phyloP scores from a whole-genome alignment of 2,329 filamentous ascomycete species.

The Exophiala aquamarina region DNA sequence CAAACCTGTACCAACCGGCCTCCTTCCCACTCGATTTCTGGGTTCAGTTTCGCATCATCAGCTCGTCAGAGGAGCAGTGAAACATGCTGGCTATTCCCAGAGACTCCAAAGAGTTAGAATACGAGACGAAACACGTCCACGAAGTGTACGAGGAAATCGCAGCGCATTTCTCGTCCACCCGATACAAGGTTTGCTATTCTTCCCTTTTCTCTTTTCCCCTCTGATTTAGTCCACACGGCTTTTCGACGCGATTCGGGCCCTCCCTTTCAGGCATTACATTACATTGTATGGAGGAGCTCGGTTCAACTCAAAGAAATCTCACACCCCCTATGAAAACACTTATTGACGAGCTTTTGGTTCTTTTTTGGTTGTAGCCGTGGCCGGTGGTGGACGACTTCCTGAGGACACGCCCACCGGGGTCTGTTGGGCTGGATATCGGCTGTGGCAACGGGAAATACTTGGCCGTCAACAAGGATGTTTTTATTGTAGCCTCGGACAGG shows the following conservation, averaged over 20 bases:
- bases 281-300: no score
- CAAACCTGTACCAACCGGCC: no score
- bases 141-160: slow-evolving; percentile 71
- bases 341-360: background rate
- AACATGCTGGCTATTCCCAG: no score
- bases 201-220: background rate
- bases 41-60: no score
- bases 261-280: background rate
- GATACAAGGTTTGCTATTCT: slow-evolving; percentile 59
- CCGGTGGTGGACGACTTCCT: slow-evolving; percentile 84
- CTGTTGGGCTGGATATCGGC: slow-evolving; percentile 84
- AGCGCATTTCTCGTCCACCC: slow-evolving; percentile 49
- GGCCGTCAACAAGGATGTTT: slow-evolving; percentile 71
- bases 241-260: no score
- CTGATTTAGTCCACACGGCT: background rate
- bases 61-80: no score
- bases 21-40: no score
- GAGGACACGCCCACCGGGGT: slow-evolving; percentile 61
- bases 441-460: slow-evolving; percentile 98
- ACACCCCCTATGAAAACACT: no score
- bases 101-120: slow-evolving; percentile 40
- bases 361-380: slow-evolving; percentile 72
- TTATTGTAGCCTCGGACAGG: slow-evolving; percentile 82
- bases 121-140: slow-evolving; percentile 88
- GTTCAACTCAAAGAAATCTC: no score